Evolutionary conservation across 352 stramenopile genomes (phyloP).

Genomic region (Phytopythium litorale): DNA sequence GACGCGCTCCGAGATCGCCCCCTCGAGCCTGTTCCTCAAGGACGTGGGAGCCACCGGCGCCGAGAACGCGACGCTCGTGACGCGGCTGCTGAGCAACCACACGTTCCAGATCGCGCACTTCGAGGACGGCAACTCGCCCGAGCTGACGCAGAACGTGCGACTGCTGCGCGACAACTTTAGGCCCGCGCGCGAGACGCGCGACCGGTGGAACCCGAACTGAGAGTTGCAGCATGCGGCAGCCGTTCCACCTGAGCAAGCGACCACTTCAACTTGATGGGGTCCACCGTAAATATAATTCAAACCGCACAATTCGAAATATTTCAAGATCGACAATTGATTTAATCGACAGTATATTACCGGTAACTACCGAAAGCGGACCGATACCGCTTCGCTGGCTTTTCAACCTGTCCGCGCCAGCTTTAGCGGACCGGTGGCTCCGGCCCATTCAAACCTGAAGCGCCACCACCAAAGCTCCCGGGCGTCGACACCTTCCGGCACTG

Average conservation of each 20-base stretch:
- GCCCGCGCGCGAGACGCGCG: constrained; percentile 11
- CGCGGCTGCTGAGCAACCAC: constrained; percentile 68
- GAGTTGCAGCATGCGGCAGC: not conserved
- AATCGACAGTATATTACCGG: too few relatives aligned
- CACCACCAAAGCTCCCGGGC: too few relatives aligned
- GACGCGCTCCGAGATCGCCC: constrained; percentile 40
- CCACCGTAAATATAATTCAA: too few relatives aligned
- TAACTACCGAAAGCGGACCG: too few relatives aligned
- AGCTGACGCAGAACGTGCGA: constrained; percentile 82
- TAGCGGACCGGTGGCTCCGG: too few relatives aligned
- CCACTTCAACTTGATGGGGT: too few relatives aligned
- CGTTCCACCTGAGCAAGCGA: not conserved
- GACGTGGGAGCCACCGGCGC: constrained; percentile 65
- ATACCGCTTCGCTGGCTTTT: too few relatives aligned
- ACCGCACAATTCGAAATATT: too few relatives aligned
- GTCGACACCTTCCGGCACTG: too few relatives aligned
- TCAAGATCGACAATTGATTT: too few relatives aligned
- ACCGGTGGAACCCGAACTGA: constrained; percentile 40
- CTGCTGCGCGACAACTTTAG: constrained; percentile 52
- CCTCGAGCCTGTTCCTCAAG: constrained; percentile 69
- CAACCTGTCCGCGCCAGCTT: too few relatives aligned
- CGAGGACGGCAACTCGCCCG: constrained; percentile 67
- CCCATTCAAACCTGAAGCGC: too few relatives aligned
- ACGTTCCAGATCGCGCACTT: constrained; percentile 85
- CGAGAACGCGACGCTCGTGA: constrained; percentile 60